These are phyloP conservation scores for Colletotrichum echinochloae DNA, from an alignment of 2,329 filamentous ascomycete genomes.

Conservation along the genomic window DNA sequence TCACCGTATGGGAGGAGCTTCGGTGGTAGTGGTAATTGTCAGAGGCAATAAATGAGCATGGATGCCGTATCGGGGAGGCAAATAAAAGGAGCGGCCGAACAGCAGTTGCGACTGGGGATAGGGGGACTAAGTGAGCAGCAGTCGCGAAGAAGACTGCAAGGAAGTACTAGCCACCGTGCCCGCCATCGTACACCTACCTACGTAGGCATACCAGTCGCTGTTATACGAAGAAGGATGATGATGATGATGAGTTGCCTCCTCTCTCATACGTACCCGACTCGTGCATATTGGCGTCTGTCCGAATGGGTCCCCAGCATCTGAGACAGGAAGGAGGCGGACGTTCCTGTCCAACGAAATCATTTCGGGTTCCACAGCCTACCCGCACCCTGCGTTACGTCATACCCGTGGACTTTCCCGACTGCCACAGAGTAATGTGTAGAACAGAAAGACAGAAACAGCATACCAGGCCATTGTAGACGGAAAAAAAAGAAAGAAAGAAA, in stretches of 20 bases:
- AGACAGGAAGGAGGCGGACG: not conserved
- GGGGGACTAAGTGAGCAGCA: too few species aligned
- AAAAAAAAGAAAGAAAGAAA: not conserved
- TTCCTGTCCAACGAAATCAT: not conserved
- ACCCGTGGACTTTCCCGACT: not conserved
- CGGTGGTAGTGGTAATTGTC: too few species aligned
- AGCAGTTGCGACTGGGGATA: too few species aligned
- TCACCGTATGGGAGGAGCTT: too few species aligned
- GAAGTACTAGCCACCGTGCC: too few species aligned
- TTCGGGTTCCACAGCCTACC: slow-evolving; percentile 26
- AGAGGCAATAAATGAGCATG: too few species aligned
- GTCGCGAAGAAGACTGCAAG: too few species aligned
- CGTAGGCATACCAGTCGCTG: not conserved
- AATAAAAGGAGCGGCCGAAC: too few species aligned
- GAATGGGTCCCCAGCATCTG: not conserved
- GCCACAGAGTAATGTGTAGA: not conserved
- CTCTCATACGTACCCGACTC: not conserved
- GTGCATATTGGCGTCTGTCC: not conserved
- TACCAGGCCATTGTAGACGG: too few species aligned
- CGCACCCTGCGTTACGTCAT: slow-evolving; percentile 30
- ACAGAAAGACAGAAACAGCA: not conserved
- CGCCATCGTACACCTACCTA: too few species aligned
- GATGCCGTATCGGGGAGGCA: too few species aligned
- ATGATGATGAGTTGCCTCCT: not conserved
- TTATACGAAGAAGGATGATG: not conserved